Conservation (phyloP, 2,329 filamentous ascomycete genomes). For the Lecanoromycetidae sp. region DNA sequence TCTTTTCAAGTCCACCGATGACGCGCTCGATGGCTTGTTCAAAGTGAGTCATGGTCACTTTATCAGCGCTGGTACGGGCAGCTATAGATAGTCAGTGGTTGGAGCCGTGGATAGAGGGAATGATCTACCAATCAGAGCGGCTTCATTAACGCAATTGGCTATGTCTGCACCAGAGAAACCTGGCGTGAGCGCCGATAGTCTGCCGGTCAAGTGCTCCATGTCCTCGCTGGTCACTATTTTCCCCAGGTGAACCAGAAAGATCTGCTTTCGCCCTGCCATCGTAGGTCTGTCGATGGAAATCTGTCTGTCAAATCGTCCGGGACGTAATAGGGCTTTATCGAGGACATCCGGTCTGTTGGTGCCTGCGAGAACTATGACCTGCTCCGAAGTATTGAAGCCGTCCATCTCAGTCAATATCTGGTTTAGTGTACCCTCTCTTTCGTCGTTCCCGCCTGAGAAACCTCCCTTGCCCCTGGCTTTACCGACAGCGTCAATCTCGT, state of each 20-base stretch:
- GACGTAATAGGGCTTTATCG: conserved; percentile 90
- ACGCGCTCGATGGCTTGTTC: conserved; percentile 97
- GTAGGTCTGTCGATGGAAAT: conserved; percentile 91
- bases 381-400: conserved; percentile 92
- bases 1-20: conserved; percentile 92
- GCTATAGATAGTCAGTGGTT: conserved; percentile 40
- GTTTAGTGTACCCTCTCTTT: conserved; percentile 92
- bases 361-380: conserved; percentile 91
- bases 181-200: conserved; percentile 82
- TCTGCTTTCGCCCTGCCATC: conserved; percentile 92
- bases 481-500: conserved; percentile 97
- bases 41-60: conserved; percentile 80
- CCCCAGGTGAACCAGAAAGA: conserved; percentile 85
- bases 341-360: conserved; percentile 92
- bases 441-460: conserved; percentile 85
- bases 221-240: conserved; percentile 93
- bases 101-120: conserved; percentile 14
- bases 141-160: conserved; percentile 96
- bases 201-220: conserved; percentile 72
- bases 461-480: conserved; percentile 69
- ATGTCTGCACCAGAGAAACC: conserved; percentile 97
- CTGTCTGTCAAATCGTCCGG: conserved; percentile 92
- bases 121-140: conserved; percentile 76
- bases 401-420: conserved; percentile 99
- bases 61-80: conserved; percentile 67